Conservation (phyloP, 257 asterid species). For the Solanum dulcamara region DNA sequence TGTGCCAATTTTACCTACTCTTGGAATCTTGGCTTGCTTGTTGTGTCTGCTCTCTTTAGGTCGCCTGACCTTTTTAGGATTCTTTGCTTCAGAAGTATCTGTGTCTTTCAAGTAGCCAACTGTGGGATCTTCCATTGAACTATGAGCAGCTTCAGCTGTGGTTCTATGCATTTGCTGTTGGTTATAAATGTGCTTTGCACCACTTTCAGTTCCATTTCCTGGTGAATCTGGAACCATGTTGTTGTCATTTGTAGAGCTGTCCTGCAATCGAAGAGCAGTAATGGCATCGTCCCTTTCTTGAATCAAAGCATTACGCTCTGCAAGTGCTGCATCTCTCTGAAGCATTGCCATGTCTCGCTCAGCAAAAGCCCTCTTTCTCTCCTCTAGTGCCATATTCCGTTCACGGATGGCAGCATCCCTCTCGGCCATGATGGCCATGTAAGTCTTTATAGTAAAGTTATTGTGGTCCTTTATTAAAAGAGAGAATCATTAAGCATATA, state of each 20-base stretch:
- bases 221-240: constrained; percentile 36
- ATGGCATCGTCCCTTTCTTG: constrained; percentile 73
- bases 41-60: constrained; percentile 33
- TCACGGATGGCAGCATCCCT: constrained; percentile 93
- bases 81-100: constrained; percentile 37
- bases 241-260: constrained; percentile 38
- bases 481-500: constrained; percentile 1
- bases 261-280: constrained; percentile 45
- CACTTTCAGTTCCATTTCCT: constrained; percentile 28
- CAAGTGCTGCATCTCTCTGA: constrained; percentile 85
- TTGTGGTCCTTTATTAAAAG: constrained; percentile 52
- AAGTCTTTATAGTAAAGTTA: constrained; percentile 67
- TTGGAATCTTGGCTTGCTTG: constrained; percentile 33
- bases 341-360: constrained; percentile 93
- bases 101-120: constrained; percentile 16
- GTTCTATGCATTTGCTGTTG: constrained; percentile 29
- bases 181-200: constrained; percentile 34
- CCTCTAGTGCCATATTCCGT: constrained; percentile 92
- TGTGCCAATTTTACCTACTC: constrained; percentile 35
- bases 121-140: constrained; percentile 30
- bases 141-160: constrained; percentile 26
- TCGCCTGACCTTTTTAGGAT: constrained; percentile 46
- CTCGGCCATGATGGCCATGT: constrained; percentile 87
- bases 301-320: constrained; percentile 68
- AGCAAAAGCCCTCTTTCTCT: constrained; percentile 80